These are phyloP conservation scores for Sequoia sempervirens DNA, from an alignment of 75 land plant genomes.

Conservation along the genomic window DNA sequence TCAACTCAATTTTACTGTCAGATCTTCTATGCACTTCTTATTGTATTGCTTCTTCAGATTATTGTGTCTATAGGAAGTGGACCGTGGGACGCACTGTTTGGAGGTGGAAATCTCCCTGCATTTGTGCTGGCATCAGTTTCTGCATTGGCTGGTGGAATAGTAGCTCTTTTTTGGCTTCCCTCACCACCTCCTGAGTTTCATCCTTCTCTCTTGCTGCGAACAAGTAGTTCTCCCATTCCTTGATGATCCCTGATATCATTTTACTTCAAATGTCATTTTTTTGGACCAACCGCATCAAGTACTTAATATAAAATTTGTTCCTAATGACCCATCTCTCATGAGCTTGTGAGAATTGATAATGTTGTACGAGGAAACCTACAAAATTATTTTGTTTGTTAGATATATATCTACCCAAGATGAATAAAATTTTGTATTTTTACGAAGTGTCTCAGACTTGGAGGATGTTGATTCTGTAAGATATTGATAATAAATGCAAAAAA, in stretches of 20 bases:
- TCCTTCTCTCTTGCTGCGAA: not conserved
- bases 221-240: slow-evolving; percentile 7
- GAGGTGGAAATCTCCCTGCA: slow-evolving; percentile 81
- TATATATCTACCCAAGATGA: not conserved
- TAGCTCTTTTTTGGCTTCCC: slow-evolving; percentile 61
- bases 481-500: not conserved
- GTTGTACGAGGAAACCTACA: not conserved
- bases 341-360: not conserved
- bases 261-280: not conserved
- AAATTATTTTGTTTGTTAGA: not conserved
- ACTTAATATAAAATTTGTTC: not conserved
- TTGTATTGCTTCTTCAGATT: slow-evolving; percentile 31
- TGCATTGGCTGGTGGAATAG: slow-evolving; percentile 58
- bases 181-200: slow-evolving; percentile 34
- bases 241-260: not conserved
- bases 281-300: not conserved
- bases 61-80: slow-evolving; percentile 84
- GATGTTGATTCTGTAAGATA: not conserved
- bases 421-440: not conserved
- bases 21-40: not conserved
- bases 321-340: not conserved
- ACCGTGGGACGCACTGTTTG: slow-evolving; percentile 81
- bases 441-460: not conserved
- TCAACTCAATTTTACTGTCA: slow-evolving; percentile 1
- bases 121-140: slow-evolving; percentile 60